A percentile compares a stretch with the other conserved stretches of the same genome.
These are phyloP conservation scores for Mrakia frigida DNA, from an alignment of 768 basidiomycete species.

Conservation along the genomic window DNA sequence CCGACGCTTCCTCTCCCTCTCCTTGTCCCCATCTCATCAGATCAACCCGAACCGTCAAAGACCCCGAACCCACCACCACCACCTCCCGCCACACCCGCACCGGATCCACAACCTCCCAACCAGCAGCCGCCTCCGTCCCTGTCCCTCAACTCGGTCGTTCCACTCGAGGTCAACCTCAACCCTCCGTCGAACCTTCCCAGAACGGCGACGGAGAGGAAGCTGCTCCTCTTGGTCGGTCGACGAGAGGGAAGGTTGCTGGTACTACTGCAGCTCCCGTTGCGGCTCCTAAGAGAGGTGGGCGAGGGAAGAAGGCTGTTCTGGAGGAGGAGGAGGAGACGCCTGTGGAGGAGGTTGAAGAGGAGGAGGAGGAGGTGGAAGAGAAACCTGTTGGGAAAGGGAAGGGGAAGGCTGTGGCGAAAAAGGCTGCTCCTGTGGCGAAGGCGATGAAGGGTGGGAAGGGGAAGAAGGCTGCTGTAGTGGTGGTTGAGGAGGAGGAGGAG, in stretches of 20 bases:
- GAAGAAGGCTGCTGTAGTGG: neutral
- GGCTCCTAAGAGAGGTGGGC: neutral
- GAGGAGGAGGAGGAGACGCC: slow-evolving; percentile 1
- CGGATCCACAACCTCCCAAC: slow-evolving; percentile 6
- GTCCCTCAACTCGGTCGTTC: slow-evolving; percentile 9
- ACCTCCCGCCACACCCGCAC: slow-evolving; percentile 4
- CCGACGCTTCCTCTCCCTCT: neutral
- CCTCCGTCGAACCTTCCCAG: neutral
- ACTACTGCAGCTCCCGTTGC: neutral
- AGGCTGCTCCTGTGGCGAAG: neutral
- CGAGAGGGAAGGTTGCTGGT: neutral
- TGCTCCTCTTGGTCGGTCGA: slow-evolving; percentile 6
- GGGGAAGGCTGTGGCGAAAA: neutral
- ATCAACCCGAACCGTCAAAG: neutral
- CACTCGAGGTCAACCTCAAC: neutral
- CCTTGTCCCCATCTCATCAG: neutral
- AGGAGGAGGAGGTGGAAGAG: neutral
- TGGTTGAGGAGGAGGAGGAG: slow-evolving; percentile 4
- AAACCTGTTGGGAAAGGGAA: neutral
- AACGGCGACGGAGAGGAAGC: neutral
- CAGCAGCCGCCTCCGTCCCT: neutral
- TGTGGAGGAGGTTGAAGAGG: slow-evolving; percentile 4
- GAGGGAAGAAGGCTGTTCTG: slow-evolving; percentile 1
- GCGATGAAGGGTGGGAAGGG: neutral
- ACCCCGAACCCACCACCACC: slow-evolving; percentile 1